Percentiles rank a stretch among this genome's conserved stretches.
Evolutionary conservation across 78 protist genomes (phyloP).

Genomic region (Capsaspora owczarzaki): DNA sequence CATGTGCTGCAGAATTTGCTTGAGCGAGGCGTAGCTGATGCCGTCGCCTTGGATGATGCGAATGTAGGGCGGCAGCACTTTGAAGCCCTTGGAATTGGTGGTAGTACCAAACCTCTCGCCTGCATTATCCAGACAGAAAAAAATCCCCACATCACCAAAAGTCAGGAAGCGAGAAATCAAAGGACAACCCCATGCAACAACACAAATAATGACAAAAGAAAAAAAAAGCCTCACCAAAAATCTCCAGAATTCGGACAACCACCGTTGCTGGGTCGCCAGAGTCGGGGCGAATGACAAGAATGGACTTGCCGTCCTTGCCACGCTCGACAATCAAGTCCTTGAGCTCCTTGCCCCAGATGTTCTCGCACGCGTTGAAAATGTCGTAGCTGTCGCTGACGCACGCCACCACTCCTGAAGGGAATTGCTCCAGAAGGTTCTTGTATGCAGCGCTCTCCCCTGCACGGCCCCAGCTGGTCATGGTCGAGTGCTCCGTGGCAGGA

Average conservation of each 20-base stretch:
- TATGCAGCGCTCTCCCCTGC: slow-evolving; percentile 14
- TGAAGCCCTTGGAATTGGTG: slow-evolving; percentile 18
- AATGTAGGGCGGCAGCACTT: slow-evolving; percentile 20
- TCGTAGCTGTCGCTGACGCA: slow-evolving; percentile 35
- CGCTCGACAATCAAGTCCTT: slow-evolving; percentile 8
- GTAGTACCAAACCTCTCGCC: slow-evolving; percentile 12
- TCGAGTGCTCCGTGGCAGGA: slow-evolving; percentile 45
- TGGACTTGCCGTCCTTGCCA: not conserved
- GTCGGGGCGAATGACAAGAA: slow-evolving; percentile 40
- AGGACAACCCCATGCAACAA: not conserved
- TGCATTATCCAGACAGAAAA: not conserved
- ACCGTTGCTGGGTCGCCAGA: slow-evolving; percentile 26
- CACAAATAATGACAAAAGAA: not conserved
- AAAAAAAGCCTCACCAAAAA: not conserved
- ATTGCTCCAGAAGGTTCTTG: slow-evolving; percentile 19
- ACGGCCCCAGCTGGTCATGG: slow-evolving; percentile 32
- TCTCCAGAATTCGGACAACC: slow-evolving; percentile 10
- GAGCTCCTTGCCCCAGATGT: slow-evolving; percentile 6
- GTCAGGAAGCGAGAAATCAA: not conserved
- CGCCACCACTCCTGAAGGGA: slow-evolving; percentile 5
- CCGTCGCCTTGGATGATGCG: slow-evolving; percentile 49
- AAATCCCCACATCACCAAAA: not conserved
- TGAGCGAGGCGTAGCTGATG: not conserved
- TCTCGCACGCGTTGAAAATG: slow-evolving; percentile 8
- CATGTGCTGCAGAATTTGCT: not conserved